phyloP scores from a whole-genome alignment of 768 basidiomycete species.

The Lactarius sanguifluus region DNA sequence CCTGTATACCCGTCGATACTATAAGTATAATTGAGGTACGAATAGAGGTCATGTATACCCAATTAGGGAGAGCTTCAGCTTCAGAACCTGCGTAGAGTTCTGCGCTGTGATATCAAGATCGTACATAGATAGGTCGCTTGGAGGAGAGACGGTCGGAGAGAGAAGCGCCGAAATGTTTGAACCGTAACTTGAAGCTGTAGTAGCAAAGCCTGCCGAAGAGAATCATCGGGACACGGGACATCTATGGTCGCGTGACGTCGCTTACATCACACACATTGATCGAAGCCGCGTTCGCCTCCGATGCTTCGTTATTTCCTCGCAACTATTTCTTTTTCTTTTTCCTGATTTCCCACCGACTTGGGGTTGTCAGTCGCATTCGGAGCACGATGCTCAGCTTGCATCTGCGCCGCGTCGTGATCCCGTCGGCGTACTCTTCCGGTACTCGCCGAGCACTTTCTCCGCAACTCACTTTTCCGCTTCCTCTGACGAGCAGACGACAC shows the following conservation, averaged over 20 bases:
- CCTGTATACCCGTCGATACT: not conserved
- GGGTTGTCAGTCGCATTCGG: too few relatives aligned
- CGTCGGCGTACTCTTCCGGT: not conserved
- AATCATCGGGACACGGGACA: too few relatives aligned
- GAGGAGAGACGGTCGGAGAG: too few relatives aligned
- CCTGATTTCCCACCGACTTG: not conserved
- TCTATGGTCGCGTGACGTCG: too few relatives aligned
- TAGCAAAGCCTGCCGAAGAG: too few relatives aligned
- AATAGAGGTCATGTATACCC: not conserved
- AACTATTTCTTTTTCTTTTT: too few relatives aligned
- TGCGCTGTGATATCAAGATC: not conserved
- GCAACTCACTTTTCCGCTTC: not conserved
- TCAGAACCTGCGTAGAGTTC: not conserved
- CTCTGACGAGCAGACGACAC: not conserved
- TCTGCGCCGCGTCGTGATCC: constrained; percentile 3
- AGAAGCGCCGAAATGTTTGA: too few relatives aligned
- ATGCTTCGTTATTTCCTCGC: too few relatives aligned
- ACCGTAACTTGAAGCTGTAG: too few relatives aligned
- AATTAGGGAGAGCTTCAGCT: not conserved
- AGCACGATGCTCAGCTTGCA: not conserved
- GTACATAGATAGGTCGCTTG: too few relatives aligned
- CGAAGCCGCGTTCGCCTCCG: too few relatives aligned
- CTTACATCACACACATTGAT: too few relatives aligned
- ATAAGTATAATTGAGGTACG: not conserved
- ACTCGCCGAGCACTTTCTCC: not conserved